Percentiles rank a stretch among this genome's conserved stretches.
phyloP scores from a whole-genome alignment of 1,139 yeast species.

The Yamadazyma epiphylla region DNA sequence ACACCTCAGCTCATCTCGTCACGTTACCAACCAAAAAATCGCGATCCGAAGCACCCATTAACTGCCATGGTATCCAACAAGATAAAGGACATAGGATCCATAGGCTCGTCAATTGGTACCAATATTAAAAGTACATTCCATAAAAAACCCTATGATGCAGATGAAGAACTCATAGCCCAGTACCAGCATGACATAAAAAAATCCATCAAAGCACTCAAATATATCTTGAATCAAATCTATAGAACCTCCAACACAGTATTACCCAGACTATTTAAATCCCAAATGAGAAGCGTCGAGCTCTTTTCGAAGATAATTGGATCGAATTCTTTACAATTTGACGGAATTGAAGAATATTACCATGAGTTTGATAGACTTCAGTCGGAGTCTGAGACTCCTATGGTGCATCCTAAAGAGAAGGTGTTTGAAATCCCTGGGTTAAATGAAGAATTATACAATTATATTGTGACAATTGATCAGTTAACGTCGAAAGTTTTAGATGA shows the following conservation, averaged over 20 bases:
- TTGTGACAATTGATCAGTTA: constrained; percentile 25
- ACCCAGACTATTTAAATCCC: constrained; percentile 32
- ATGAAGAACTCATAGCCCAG: constrained; percentile 39
- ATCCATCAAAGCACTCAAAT: constrained; percentile 42
- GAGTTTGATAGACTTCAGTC: constrained; percentile 31
- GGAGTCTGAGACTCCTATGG: constrained; percentile 26
- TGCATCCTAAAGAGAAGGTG: constrained; percentile 39
- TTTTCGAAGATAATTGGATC: constrained; percentile 35
- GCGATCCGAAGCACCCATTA: too few relatives aligned
- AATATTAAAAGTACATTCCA: too few relatives aligned
- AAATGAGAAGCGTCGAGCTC: constrained; percentile 27
- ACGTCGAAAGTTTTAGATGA: constrained; percentile 27
- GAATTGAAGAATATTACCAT: constrained; percentile 37
- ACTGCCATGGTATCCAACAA: too few relatives aligned
- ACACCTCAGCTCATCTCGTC: too few relatives aligned
- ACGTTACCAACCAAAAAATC: too few relatives aligned
- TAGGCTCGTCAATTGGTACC: too few relatives aligned
- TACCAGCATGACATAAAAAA: constrained; percentile 44
- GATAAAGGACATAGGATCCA: too few relatives aligned
- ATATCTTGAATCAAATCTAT: constrained; percentile 31
- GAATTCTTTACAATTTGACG: constrained; percentile 39
- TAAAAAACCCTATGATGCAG: constrained; percentile 25
- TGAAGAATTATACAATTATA: constrained; percentile 28
- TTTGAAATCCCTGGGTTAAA: constrained; percentile 26
- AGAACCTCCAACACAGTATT: constrained; percentile 31